phyloP scores from a whole-genome alignment of 768 basidiomycete genomes.

The Brasilioporus rufonigricans region DNA sequence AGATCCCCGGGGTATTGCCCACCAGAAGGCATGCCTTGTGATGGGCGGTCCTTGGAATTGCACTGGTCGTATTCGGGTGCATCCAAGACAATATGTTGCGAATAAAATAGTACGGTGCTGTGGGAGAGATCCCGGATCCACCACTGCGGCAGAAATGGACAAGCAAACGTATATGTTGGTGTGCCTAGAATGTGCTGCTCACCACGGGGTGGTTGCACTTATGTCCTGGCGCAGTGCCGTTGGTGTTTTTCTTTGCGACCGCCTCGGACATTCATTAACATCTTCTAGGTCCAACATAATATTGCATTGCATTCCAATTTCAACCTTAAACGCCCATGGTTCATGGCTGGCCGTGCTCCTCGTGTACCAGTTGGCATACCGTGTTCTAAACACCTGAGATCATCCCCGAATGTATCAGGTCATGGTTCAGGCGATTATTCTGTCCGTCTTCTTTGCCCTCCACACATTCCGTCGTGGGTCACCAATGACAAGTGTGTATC shows the following conservation, averaged over 20 bases:
- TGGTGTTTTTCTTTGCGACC: neutral
- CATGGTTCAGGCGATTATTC: constrained; percentile 16
- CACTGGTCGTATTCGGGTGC: constrained; percentile 17
- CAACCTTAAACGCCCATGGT: constrained; percentile 8
- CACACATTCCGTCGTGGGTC: constrained; percentile 28
- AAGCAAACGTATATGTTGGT: constrained; percentile 12
- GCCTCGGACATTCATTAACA: neutral
- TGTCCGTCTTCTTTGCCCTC: constrained; percentile 26
- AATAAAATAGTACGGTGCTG: constrained; percentile 17
- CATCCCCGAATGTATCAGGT: neutral
- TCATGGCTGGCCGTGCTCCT: neutral
- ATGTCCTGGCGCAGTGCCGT: constrained; percentile 29
- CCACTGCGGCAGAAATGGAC: constrained; percentile 29
- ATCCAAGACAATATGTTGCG: constrained; percentile 16
- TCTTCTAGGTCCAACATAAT: constrained; percentile 20
- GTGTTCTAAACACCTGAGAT: neutral
- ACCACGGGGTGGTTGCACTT: neutral
- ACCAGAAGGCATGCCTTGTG: constrained; percentile 19
- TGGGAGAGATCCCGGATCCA: constrained; percentile 23
- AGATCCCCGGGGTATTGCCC: constrained; percentile 21
- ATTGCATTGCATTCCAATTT: constrained; percentile 13
- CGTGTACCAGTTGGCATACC: neutral
- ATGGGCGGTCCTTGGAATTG: constrained; percentile 28
- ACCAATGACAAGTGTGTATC: constrained; percentile 19
- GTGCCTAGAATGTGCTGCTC: constrained; percentile 18